Evolutionary conservation across 805 yeast species (phyloP), one percentile per base, ranked within the genome.

Genomic region (Myxozyma mucilagina): DNA sequence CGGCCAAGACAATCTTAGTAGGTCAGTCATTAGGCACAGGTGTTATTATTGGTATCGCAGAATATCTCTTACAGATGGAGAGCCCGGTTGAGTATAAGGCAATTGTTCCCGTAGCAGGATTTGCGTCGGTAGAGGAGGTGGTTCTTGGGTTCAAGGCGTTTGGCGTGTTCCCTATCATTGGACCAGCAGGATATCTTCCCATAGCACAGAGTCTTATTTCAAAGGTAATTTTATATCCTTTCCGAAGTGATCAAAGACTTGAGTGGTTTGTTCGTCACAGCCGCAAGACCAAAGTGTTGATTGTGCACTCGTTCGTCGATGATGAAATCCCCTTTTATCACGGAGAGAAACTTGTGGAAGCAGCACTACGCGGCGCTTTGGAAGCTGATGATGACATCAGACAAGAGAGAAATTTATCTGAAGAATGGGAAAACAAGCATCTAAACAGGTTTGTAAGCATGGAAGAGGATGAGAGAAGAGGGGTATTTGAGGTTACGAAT

Each of bases 11-110:
- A 4, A 38, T 50, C 1, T 24, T 63, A 32, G 49, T 57, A 24
- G 67, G 67, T 11, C 67, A 63, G 16, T 63, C 67, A n/a, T 57
- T 63, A 2, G 67, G 67, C 24, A 56, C 65, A 3, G 67, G 62
- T 1, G 65, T 63, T 6, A 29, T 53, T 3, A 57, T 63, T 42
- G 67, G 64, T 13, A 54, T 50, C 14, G 62, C 67, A 6, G 64
- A 60, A 20, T 32, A 42, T 3, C 55, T 63, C 10, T 55, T 60
- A 4, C 51, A 20, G 9, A 20, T 43, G 11, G 39, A 44, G 3
- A 53, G 52, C 6, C 42, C 42, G 16, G 18, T 34, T 10, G 61
- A 60, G 32, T 42, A 56, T 44, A 45, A 47, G 20, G 64, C 60
- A 9, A 29, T 63, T 11, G 48, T 63, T 4, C 60, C 62, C 4